Evolutionary conservation across 148 eudicot species (phyloP).

Genomic region (Persicaria tinctoria): DNA sequence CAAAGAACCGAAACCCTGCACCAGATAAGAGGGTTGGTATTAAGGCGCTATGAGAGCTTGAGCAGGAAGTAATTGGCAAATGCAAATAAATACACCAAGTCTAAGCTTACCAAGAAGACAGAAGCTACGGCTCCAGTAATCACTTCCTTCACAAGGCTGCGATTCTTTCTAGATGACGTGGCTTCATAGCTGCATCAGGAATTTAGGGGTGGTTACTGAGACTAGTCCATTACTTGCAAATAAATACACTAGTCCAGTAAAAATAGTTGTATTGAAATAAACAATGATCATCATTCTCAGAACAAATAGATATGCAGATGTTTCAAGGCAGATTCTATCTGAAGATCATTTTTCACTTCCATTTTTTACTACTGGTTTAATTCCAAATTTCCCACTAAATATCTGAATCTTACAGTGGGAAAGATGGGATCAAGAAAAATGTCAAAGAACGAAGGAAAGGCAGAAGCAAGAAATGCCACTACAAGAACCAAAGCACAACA

Average conservation of each 20-base stretch:
- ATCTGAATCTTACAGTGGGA: no score
- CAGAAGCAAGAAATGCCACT: neutral
- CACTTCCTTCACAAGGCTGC: conserved; percentile 82
- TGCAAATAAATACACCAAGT: neutral
- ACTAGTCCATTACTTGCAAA: neutral
- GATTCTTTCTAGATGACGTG: conserved; percentile 80
- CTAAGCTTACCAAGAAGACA: conserved; percentile 68
- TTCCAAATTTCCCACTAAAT: neutral
- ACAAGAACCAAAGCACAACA: neutral
- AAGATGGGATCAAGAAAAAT: no score
- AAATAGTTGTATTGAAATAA: neutral
- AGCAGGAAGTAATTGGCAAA: neutral
- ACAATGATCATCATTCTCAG: neutral
- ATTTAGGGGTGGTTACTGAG: neutral
- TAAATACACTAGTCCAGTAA: no score
- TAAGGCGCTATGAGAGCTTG: neutral
- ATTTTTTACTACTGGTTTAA: neutral
- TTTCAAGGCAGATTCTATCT: neutral
- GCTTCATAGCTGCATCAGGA: conserved; percentile 77
- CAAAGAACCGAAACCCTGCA: conserved; percentile 98
- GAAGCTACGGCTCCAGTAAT: conserved; percentile 82
- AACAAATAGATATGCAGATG: neutral
- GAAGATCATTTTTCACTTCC: neutral
- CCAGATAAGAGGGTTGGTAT: neutral
- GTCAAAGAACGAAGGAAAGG: no score